Conservation (phyloP, 805 yeast species). For the Candida anglica region DNA sequence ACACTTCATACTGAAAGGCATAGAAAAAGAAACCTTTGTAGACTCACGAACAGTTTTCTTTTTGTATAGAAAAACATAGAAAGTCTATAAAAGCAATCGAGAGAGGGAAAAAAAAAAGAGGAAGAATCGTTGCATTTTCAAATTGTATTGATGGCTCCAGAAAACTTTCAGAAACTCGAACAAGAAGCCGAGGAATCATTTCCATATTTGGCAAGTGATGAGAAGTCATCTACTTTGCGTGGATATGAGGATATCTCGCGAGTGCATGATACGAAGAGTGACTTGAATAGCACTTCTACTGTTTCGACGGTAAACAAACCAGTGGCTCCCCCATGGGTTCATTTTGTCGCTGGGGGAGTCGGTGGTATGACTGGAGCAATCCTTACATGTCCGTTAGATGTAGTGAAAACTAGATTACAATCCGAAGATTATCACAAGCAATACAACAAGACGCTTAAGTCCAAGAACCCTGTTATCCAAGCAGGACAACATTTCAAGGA, state of each 20-base stretch:
- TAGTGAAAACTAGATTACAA: constrained; percentile 92
- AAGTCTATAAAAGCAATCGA: too few relatives aligned
- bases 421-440: constrained; percentile 71
- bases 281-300: not conserved
- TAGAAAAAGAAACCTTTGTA: not conserved
- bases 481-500: constrained; percentile 74
- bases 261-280: constrained; percentile 6
- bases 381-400: constrained; percentile 91
- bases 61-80: too few relatives aligned
- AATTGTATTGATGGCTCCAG: too few relatives aligned
- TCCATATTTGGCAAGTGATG: constrained; percentile 68
- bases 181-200: constrained; percentile 56
- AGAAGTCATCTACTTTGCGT: constrained; percentile 55
- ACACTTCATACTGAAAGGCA: not conserved
- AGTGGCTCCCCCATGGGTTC: constrained; percentile 46
- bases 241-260: constrained; percentile 27
- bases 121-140: too few relatives aligned
- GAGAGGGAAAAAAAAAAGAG: too few relatives aligned
- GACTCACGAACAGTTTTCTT: too few relatives aligned
- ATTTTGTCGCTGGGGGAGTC: constrained; percentile 85
- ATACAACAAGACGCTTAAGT: constrained; percentile 46
- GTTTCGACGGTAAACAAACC: not conserved
- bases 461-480: constrained; percentile 35
- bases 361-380: constrained; percentile 99
- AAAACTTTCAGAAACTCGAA: too few relatives aligned